These are phyloP conservation scores for Macadamia tetraphylla DNA, from an alignment of 164 flowering plant species.

Conservation along the genomic window DNA sequence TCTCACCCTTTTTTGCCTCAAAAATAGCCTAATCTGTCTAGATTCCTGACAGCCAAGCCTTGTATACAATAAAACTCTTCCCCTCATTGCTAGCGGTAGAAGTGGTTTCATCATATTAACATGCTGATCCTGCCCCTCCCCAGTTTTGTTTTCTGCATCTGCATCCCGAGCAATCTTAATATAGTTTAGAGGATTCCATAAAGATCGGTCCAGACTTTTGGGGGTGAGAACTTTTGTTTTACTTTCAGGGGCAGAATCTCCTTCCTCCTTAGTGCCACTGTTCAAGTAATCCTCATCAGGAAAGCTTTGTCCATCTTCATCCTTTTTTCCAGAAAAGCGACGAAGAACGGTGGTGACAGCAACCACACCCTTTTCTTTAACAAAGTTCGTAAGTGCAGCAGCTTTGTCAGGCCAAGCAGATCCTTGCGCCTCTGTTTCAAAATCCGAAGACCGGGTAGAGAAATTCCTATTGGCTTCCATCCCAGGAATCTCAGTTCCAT, in stretches of 20 bases:
- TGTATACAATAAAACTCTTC: constrained; percentile 66
- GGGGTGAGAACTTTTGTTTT: constrained; percentile 32
- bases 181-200: constrained; percentile 68
- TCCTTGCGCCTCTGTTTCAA: constrained; percentile 32
- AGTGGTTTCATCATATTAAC: constrained; percentile 15
- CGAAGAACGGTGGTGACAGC: constrained; percentile 61
- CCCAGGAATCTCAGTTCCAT: constrained; percentile 59
- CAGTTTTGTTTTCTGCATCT: constrained; percentile 33
- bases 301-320: constrained; percentile 28
- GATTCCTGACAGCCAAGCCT: constrained; percentile 63
- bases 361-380: constrained; percentile 47
- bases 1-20: constrained; percentile 49
- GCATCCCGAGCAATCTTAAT: constrained; percentile 34
- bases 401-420: constrained; percentile 72
- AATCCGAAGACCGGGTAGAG: constrained; percentile 33
- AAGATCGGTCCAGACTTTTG: constrained; percentile 33
- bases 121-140: constrained; percentile 21
- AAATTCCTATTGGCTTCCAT: constrained; percentile 35
- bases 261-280: constrained; percentile 18
- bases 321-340: constrained; percentile 63
- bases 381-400: constrained; percentile 49
- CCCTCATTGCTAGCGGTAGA: constrained; percentile 45
- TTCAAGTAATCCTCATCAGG: constrained; percentile 16
- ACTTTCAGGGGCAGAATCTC: constrained; percentile 22
- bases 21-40: constrained; percentile 49